Evolutionary conservation across 257 asterid species (phyloP).

Genomic region (Asclepias syriaca): DNA sequence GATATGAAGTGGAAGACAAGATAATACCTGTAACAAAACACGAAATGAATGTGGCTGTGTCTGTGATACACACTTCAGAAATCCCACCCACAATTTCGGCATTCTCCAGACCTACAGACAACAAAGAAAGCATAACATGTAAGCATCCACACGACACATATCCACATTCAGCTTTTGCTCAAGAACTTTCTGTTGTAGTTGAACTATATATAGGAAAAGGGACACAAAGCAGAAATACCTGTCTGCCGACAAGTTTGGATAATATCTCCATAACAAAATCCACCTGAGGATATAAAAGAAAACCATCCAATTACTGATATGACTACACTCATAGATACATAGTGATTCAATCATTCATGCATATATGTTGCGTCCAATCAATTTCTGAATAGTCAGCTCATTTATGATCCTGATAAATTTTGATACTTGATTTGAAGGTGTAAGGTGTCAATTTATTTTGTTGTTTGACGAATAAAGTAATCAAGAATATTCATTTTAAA

Average conservation of each 20-base stretch:
- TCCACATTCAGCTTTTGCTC: background rate
- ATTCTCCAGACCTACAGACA: constrained; percentile 81
- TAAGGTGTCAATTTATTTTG: background rate
- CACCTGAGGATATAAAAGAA: constrained; percentile 53
- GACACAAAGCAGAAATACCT: constrained; percentile 34
- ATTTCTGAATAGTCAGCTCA: background rate
- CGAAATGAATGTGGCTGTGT: constrained; percentile 92
- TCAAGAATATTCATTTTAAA: background rate
- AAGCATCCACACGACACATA: background rate
- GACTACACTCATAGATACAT: background rate
- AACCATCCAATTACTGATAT: constrained; percentile 17
- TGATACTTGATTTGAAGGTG: background rate
- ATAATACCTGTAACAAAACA: constrained; percentile 73
- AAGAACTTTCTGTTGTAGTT: background rate
- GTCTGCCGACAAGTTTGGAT: constrained; percentile 74
- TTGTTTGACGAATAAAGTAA: background rate
- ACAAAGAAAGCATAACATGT: constrained; percentile 15
- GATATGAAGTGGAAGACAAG: background rate
- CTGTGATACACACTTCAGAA: constrained; percentile 90
- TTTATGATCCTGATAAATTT: background rate
- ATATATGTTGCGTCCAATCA: background rate
- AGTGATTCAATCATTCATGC: background rate
- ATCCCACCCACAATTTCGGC: constrained; percentile 93
- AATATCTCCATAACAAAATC: constrained; percentile 87
- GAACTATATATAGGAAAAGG: background rate